phyloP scores from a whole-genome alignment of 2,329 filamentous ascomycete species.

The Didymella lethalis region DNA sequence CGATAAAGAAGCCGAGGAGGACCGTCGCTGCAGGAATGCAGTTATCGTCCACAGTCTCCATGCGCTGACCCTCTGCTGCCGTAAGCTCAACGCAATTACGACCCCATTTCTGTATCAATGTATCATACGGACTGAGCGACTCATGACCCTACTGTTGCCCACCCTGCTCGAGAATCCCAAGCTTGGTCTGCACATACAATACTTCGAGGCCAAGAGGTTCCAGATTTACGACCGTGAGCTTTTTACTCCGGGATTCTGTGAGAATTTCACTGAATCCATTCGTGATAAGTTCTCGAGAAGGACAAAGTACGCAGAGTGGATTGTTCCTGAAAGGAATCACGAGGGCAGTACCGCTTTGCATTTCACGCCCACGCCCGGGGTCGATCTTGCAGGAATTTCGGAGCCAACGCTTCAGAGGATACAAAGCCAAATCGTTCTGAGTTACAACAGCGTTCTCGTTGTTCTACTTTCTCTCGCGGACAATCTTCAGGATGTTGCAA shows the following conservation, averaged over 20 bases:
- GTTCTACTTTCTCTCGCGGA: not conserved
- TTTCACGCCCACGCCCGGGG: not conserved
- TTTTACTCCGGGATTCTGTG: not conserved
- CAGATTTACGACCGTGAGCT: not conserved
- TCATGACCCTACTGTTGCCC: not conserved
- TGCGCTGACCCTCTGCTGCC: conserved; percentile 26
- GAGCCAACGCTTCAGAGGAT: not conserved
- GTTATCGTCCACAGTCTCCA: conserved; percentile 15
- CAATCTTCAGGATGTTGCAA: not conserved
- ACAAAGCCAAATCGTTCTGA: not conserved
- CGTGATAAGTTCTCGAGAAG: not conserved
- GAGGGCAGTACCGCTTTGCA: not conserved
- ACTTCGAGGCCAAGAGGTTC: not conserved
- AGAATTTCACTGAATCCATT: not conserved
- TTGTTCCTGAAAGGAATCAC: not conserved
- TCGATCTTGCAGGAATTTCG: not conserved
- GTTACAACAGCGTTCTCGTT: not conserved
- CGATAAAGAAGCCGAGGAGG: conserved; percentile 1
- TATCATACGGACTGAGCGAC: conserved; percentile 15
- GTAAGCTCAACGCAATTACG: conserved; percentile 20
- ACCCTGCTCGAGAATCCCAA: conserved; percentile 1
- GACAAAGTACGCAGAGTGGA: not conserved
- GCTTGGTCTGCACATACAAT: conserved; percentile 3
- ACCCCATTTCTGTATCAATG: conserved; percentile 30
- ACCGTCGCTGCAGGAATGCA: not conserved